Evolutionary conservation across 192 early-diverging fungal species (phyloP), one percentile per base, ranked within the genome.

Genomic region (Backusella mclennaniae): DNA sequence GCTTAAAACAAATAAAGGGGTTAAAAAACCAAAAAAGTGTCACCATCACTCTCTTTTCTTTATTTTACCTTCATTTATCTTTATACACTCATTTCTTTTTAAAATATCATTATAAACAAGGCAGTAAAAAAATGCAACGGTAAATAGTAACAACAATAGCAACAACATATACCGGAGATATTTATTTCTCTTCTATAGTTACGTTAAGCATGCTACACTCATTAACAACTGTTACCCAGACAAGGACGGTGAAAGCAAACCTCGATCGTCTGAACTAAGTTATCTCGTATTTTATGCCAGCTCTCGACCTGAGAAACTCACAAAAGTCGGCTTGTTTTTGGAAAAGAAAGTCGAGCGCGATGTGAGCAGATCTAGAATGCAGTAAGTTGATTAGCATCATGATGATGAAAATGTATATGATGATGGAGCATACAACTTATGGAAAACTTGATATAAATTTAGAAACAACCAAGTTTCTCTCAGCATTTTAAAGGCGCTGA

Each of bases 261-360:
- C 96, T 63, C 93, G 92, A 76, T 86, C 90, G 67, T 91, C 88
- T 71, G 91, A 94, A 77, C 90, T 98, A 9, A 96, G 95, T 17
- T 92, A 94, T 69, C 86, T 98, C 59, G 84, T 94, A 12, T 97
- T 93, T 84, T 98, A 98, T 77, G 93, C 94, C 35, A 90, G 89
- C 52, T 90, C 92, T 67, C 92, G 94, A 77, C 95, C 95, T 1
- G 92, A 93, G 15, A 98, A 98, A 82, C 89, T 97, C 44, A 89
- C 92, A 69, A 98, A 98, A 81, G 94, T 97, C 49, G 96, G 95
- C 74, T 82, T 84, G 3, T 95, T 91, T 79, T 83, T 98, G 39
- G 93, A 94, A 70, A 90, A 89, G 77, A 88, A 90, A 76, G 86
- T 92, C 23, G 82, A 85, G 38, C 79, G 82, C 39, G 95, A 98